Conservation (phyloP, 1,284 basidiomycete genomes). For the Serendipita sp. region DNA sequence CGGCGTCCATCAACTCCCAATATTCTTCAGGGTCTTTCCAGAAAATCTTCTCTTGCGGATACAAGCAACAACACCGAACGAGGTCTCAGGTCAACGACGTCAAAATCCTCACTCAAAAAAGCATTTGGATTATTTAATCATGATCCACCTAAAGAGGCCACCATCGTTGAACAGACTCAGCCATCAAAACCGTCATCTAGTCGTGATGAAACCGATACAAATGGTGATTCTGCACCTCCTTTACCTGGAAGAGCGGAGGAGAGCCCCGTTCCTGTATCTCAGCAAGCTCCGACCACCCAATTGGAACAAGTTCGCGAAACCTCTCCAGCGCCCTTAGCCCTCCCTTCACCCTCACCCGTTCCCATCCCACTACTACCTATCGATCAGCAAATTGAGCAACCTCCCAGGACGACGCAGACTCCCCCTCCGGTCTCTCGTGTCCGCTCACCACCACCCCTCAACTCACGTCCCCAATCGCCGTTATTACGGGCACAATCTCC, state of each 20-base stretch:
- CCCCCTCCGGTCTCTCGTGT: neutral
- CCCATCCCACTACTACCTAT: neutral
- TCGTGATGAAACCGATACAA: too few relatives aligned
- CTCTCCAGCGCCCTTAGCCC: neutral
- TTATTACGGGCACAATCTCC: constrained; percentile 1
- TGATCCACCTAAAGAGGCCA: neutral
- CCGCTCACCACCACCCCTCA: neutral
- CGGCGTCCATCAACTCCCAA: neutral
- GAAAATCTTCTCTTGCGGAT: constrained; percentile 1
- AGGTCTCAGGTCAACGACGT: neutral
- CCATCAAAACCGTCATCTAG: too few relatives aligned
- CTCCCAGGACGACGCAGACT: neutral
- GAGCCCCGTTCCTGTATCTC: neutral
- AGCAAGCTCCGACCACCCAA: neutral
- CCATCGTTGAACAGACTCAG: neutral
- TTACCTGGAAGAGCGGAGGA: neutral
- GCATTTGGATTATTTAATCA: constrained; percentile 4
- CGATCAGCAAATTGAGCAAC: neutral
- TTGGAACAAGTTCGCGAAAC: neutral
- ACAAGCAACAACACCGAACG: neutral
- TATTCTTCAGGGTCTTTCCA: neutral
- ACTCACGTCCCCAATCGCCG: neutral
- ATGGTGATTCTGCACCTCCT: neutral
- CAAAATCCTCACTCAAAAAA: constrained; percentile 2
- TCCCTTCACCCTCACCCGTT: neutral